These are phyloP conservation scores for Dactylis glomerata DNA, from an alignment of 176 grass and related monocot species.

Conservation along the genomic window DNA sequence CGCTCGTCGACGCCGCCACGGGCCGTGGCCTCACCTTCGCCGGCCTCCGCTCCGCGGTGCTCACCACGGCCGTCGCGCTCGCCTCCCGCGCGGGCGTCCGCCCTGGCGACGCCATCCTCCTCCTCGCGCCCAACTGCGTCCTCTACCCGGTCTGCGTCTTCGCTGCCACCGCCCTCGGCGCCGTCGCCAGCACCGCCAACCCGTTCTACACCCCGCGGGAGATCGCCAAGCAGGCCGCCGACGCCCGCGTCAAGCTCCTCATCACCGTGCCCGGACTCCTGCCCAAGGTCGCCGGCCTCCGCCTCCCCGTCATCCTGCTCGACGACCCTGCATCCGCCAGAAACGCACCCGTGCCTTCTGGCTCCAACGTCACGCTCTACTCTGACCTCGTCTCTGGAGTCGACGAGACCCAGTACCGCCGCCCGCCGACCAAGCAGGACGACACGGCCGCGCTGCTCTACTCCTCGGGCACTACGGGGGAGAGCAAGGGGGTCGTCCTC, in stretches of 20 bases:
- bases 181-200: constrained; percentile 73
- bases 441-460: constrained; percentile 73
- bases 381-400: constrained; percentile 50
- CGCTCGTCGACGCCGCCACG: constrained; percentile 63
- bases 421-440: constrained; percentile 42
- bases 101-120: constrained; percentile 57
- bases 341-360: too few relatives aligned
- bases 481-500: constrained; percentile 85
- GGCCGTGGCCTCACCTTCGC: constrained; percentile 52
- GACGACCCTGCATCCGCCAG: constrained; percentile 16
- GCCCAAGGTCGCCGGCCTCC: constrained; percentile 36
- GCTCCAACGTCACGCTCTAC: constrained; percentile 41
- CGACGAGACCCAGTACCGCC: constrained; percentile 35
- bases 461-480: constrained; percentile 90
- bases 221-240: constrained; percentile 68
- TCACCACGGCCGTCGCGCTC: constrained; percentile 41
- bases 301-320: constrained; percentile 66
- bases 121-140: constrained; percentile 73
- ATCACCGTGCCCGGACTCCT: constrained; percentile 61
- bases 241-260: constrained; percentile 47
- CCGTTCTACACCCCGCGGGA: constrained; percentile 69
- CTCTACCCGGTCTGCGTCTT: constrained; percentile 82
- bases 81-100: constrained; percentile 46
- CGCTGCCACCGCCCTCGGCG: constrained; percentile 56
- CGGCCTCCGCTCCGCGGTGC: constrained; percentile 44